A percentile compares a stretch with the other conserved stretches of the same genome.
Conservation (phyloP, 306 rosid genomes). For the Castanea sativa region DNA sequence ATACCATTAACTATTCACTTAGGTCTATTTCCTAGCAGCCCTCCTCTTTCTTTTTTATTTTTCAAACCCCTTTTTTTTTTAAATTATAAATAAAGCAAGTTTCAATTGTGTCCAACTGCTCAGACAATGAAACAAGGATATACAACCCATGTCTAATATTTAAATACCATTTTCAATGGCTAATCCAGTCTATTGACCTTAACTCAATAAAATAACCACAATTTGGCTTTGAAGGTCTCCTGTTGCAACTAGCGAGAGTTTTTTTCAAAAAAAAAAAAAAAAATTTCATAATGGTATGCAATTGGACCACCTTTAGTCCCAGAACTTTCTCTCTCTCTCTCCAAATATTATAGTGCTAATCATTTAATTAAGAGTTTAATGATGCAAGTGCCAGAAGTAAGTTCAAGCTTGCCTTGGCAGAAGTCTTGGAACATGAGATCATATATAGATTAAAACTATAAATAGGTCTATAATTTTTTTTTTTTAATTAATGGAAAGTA, state of each 20-base stretch:
- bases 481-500: background rate
- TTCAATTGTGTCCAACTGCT: background rate
- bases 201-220: conserved; percentile 15
- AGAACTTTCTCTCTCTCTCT: background rate
- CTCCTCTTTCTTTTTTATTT: background rate
- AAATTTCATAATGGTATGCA: conserved; percentile 15
- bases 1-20: background rate
- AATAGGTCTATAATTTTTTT: conserved; percentile 3
- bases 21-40: background rate
- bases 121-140: background rate
- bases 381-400: conserved; percentile 14
- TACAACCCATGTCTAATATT: conserved; percentile 4
- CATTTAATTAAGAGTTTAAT: conserved; percentile 3
- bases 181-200: conserved; percentile 32
- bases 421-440: conserved; percentile 14
- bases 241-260: conserved; percentile 1
- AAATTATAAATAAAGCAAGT: background rate
- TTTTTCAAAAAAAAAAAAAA: too few species aligned
- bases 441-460: background rate
- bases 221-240: conserved; percentile 21
- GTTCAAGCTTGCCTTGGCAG: conserved; percentile 3
- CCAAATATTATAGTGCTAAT: background rate
- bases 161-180: conserved; percentile 17
- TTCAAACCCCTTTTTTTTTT: background rate
- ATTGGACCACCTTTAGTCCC: conserved; percentile 17